Conservation (phyloP, 106 monocot species). For the Vanilla planifolia region DNA sequence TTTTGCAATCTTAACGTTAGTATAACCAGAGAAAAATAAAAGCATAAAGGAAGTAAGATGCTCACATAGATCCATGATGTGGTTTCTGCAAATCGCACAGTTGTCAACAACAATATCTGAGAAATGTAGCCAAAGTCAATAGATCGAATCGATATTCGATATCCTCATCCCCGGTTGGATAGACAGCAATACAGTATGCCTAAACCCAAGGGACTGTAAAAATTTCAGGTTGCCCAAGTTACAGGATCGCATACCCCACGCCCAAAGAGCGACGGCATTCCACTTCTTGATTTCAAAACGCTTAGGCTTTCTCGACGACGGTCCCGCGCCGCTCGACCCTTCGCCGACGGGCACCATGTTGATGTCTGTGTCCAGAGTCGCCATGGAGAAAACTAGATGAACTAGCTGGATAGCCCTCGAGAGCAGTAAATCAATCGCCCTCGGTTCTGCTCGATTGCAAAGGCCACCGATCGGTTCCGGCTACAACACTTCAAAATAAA, state of each 20-base stretch:
- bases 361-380: slow-evolving; percentile 42
- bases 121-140: background rate
- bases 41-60: background rate
- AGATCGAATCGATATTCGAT: background rate
- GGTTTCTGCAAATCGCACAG: slow-evolving; percentile 62
- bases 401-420: no score
- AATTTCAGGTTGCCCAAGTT: background rate
- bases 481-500: no score
- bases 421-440: no score
- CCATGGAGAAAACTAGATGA: no score
- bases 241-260: slow-evolving; percentile 36
- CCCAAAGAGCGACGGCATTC: slow-evolving; percentile 68
- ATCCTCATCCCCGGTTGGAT: background rate
- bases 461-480: no score
- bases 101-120: slow-evolving; percentile 70
- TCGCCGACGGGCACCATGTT: slow-evolving; percentile 46
- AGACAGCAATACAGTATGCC: background rate
- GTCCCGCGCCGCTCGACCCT: slow-evolving; percentile 28
- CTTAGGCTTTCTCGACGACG: slow-evolving; percentile 50
- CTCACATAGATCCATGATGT: slow-evolving; percentile 74
- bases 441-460: no score
- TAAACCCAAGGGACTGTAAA: background rate
- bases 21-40: background rate
- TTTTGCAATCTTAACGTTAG: background rate
- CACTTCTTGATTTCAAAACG: slow-evolving; percentile 69